Evolutionary conservation across 2,329 filamentous ascomycete species (phyloP).

Genomic region (Cucurbitaria berberidis): DNA sequence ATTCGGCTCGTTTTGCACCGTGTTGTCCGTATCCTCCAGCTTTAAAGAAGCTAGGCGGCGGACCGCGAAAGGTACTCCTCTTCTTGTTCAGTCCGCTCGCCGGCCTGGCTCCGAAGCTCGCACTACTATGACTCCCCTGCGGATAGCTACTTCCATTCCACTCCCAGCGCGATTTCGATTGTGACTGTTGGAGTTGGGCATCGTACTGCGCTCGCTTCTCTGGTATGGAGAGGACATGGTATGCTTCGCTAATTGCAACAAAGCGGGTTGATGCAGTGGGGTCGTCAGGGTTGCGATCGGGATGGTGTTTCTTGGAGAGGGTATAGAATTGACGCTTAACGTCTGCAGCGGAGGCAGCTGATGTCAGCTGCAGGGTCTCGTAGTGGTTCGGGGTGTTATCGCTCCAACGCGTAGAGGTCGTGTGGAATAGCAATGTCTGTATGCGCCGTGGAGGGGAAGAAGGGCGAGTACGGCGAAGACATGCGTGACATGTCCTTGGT

Average conservation of each 20-base stretch:
- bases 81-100: conserved; percentile 81
- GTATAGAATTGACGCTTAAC: conserved; percentile 94
- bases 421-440: conserved; percentile 52
- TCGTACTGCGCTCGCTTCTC: conserved; percentile 83
- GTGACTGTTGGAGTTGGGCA: conserved; percentile 63
- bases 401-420: conserved; percentile 47
- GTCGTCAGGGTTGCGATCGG: conserved; percentile 84
- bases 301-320: conserved; percentile 90
- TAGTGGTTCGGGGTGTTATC: conserved; percentile 71
- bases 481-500: conserved; percentile 27
- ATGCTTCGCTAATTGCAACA: conserved; percentile 83
- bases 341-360: conserved; percentile 72
- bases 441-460: conserved; percentile 14
- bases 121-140: conserved; percentile 60
- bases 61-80: conserved; percentile 77
- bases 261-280: conserved; percentile 76
- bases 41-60: conserved; percentile 87
- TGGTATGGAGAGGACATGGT: conserved; percentile 74
- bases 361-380: conserved; percentile 75
- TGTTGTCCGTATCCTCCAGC: conserved; percentile 78
- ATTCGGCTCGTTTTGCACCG: conserved; percentile 61
- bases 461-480: conserved; percentile 17
- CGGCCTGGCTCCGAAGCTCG: conserved; percentile 72
- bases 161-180: conserved; percentile 21
- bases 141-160: conserved; percentile 53